Evolutionary conservation across 73 alveolate species (phyloP), one percentile per base, ranked within the genome.

Genomic region (Tetrahymena borealis): DNA sequence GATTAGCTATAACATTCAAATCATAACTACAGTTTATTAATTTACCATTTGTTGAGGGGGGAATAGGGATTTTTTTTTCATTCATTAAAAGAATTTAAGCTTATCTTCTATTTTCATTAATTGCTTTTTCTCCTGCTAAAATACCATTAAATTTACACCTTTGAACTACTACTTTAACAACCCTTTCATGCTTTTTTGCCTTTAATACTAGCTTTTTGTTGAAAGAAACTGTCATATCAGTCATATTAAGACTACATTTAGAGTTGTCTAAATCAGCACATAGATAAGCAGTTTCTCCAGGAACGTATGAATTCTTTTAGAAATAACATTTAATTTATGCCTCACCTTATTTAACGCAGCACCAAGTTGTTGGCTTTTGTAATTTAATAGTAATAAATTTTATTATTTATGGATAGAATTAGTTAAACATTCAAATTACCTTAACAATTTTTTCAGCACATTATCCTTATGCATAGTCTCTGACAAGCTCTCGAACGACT

Each of bases 261-360:
- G 94, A 91, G 39, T 91, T 91, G 78, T 91, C 94, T 6, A 91
- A n/a, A 91, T 91, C 94, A 32, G 32, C 91, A 91, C 91, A 91
- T 91, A 91, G 37, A 20, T 42, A 91, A 32, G 94, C 91, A 31
- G 91, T 40, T 20, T 91, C 94, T 32, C 94, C 94, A 31, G 94
- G 94, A 12, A 91, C 39, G 39, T 91, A 91, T 36, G 42, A 36
- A 38, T 60, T 91, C 38, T 91, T 91, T 60, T 91, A 91, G 43
- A 91, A 91, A 3, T 60, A 91, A 42, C 91, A 40, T 60, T 42
- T 43, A 5, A 91, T n/a, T n/a, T n/a, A n/a, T n/a, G n/a, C n/a
- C 78, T 60, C 94, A 37, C 94, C 94, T 91, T 91, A 0, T 20
- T 91, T 91, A 4, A 91, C 78, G 15, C 94, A 91, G 43, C 94